Percentiles rank a stretch among this genome's conserved stretches.
Conservation (phyloP, 805 yeast genomes). For the Candida dajiaensis region DNA sequence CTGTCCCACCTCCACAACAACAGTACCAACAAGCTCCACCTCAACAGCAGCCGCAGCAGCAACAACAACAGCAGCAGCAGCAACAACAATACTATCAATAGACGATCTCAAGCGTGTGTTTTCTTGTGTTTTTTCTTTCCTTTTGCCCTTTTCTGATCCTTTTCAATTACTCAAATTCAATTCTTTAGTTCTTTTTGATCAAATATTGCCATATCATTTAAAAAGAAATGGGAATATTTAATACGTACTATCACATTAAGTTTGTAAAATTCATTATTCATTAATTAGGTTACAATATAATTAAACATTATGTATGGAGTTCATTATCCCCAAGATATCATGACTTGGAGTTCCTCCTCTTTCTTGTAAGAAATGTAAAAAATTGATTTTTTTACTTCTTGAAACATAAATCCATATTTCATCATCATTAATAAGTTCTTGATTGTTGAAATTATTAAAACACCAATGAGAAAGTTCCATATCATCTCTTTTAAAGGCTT, state of each 20-base stretch:
- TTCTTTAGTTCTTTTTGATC: not conserved
- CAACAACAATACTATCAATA: constrained; percentile 12
- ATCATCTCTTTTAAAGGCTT: constrained; percentile 7
- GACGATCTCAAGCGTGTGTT: not conserved
- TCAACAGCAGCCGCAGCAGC: constrained; percentile 3
- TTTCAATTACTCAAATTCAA: not conserved
- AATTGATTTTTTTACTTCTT: constrained; percentile 1
- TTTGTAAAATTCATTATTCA: not conserved
- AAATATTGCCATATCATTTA: not conserved
- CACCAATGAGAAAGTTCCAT: constrained; percentile 14
- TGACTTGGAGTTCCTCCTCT: constrained; percentile 21
- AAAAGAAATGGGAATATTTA: no score
- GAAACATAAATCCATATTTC: constrained; percentile 17
- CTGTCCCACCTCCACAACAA: constrained; percentile 2
- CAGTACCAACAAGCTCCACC: constrained; percentile 4
- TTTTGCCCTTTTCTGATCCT: not conserved
- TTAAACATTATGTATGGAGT: not conserved
- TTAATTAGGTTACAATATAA: no score
- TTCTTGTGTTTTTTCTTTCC: not conserved
- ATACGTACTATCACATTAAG: no score
- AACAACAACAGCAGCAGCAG: constrained; percentile 8
- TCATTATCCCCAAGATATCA: constrained; percentile 2
- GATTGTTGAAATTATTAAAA: constrained; percentile 6
- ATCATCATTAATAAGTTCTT: constrained; percentile 10
- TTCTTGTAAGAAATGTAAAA: constrained; percentile 11